Conservation (phyloP, 805 yeast species). For the Candida namnaoensis region DNA sequence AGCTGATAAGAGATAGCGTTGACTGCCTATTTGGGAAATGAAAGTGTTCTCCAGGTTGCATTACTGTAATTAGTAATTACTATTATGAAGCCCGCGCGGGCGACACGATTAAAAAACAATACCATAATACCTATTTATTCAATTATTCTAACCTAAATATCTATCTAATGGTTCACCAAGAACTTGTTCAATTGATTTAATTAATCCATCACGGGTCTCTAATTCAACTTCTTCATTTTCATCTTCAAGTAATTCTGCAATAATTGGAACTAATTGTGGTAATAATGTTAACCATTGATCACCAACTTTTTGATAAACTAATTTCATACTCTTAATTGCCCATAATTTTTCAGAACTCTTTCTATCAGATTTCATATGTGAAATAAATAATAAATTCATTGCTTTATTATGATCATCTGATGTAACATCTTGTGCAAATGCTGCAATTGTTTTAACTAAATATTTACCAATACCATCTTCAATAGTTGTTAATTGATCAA, state of each 20-base stretch:
- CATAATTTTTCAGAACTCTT: conserved; percentile 57
- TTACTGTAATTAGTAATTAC: too few species aligned
- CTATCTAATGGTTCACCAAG: conserved; percentile 92
- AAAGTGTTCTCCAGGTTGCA: neutral
- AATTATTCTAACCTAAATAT: conserved; percentile 37
- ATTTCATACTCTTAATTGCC: conserved; percentile 73
- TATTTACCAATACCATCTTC: conserved; percentile 74
- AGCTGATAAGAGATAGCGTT: neutral
- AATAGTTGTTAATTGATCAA: conserved; percentile 56
- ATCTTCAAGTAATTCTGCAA: conserved; percentile 92
- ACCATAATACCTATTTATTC: too few species aligned
- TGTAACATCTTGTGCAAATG: conserved; percentile 63
- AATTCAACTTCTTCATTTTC: conserved; percentile 89
- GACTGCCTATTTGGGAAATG: conserved; percentile 4
- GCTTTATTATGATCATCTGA: conserved; percentile 70
- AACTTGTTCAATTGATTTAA: conserved; percentile 84
- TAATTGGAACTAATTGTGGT: conserved; percentile 91
- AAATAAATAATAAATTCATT: conserved; percentile 54
- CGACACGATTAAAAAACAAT: too few species aligned
- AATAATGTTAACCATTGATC: conserved; percentile 88
- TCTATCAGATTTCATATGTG: conserved; percentile 60
- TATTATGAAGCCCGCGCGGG: too few species aligned
- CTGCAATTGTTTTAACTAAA: conserved; percentile 70
- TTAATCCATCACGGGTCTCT: conserved; percentile 86
- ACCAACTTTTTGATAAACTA: conserved; percentile 83